phyloP scores from a whole-genome alignment of 306 rosid genomes.

The Corylus avellana region DNA sequence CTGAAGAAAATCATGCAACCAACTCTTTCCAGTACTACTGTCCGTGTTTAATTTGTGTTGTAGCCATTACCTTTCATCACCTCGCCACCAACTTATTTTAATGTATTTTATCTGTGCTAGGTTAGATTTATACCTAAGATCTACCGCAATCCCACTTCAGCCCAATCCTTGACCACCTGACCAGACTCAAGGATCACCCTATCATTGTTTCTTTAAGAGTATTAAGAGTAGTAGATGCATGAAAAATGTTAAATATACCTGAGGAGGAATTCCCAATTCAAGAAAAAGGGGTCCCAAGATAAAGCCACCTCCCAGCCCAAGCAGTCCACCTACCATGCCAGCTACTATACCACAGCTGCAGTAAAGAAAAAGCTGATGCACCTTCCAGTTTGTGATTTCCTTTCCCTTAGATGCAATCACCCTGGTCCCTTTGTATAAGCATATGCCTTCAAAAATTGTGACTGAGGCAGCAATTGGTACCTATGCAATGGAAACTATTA shows the following conservation, averaged over 20 bases:
- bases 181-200: neutral
- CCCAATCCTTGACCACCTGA: neutral
- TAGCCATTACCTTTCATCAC: neutral
- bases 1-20: neutral
- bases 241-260: conserved; percentile 39
- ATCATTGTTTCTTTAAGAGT: neutral
- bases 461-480: conserved; percentile 71
- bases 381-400: conserved; percentile 70
- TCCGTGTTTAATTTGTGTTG: neutral
- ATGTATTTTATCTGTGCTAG: neutral
- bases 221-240: conserved; percentile 6
- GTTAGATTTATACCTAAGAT: neutral
- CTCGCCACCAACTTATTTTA: neutral
- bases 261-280: conserved; percentile 85
- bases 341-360: conserved; percentile 70
- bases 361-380: conserved; percentile 56
- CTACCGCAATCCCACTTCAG: neutral
- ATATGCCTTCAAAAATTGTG: conserved; percentile 63
- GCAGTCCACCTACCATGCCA: conserved; percentile 78
- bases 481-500: conserved; percentile 31
- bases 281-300: conserved; percentile 82
- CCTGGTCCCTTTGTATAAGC: conserved; percentile 66
- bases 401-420: conserved; percentile 81
- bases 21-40: neutral
- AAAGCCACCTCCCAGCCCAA: conserved; percentile 84